Percentiles rank a stretch among this genome's conserved stretches.
Evolutionary conservation across 345 rosid species (phyloP).

Genomic region (Hypericum androsaemum): DNA sequence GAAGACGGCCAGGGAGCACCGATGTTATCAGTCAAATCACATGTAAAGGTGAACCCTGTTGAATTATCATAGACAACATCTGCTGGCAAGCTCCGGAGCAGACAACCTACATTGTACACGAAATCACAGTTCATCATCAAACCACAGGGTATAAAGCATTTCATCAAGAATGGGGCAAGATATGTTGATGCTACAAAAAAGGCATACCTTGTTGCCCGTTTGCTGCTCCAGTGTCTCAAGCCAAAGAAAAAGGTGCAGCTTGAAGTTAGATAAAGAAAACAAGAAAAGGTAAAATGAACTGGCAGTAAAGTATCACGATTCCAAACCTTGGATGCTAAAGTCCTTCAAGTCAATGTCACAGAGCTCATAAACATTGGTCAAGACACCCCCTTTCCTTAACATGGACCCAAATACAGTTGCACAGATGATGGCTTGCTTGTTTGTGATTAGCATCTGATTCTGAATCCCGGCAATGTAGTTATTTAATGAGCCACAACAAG

Average conservation of each 20-base stretch:
- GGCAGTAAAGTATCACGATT: background rate
- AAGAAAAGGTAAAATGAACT: background rate
- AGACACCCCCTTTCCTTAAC: slow-evolving; percentile 74
- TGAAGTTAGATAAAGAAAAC: slow-evolving; percentile 16
- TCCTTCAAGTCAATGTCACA: slow-evolving; percentile 96
- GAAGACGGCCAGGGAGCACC: slow-evolving; percentile 98
- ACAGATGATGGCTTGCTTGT: slow-evolving; percentile 91
- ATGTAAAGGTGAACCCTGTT: slow-evolving; percentile 86
- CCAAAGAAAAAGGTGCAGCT: slow-evolving; percentile 15
- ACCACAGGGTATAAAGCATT: slow-evolving; percentile 2
- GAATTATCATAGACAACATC: slow-evolving; percentile 73
- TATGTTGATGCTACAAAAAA: background rate
- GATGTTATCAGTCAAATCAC: slow-evolving; percentile 89
- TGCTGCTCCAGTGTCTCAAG: slow-evolving; percentile 34
- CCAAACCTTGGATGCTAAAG: slow-evolving; percentile 81
- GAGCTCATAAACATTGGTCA: slow-evolving; percentile 80
- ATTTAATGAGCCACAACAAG: slow-evolving; percentile 86
- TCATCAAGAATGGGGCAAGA: background rate
- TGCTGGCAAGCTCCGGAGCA: slow-evolving; percentile 76
- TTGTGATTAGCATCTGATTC: slow-evolving; percentile 89
- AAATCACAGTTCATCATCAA: slow-evolving; percentile 10
- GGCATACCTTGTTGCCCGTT: slow-evolving; percentile 77
- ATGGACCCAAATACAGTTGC: slow-evolving; percentile 75
- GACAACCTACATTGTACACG: slow-evolving; percentile 76
- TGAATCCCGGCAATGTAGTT: slow-evolving; percentile 72